phyloP scores from a whole-genome alignment of 306 rosid genomes.

The Aeschynomene evenia region DNA sequence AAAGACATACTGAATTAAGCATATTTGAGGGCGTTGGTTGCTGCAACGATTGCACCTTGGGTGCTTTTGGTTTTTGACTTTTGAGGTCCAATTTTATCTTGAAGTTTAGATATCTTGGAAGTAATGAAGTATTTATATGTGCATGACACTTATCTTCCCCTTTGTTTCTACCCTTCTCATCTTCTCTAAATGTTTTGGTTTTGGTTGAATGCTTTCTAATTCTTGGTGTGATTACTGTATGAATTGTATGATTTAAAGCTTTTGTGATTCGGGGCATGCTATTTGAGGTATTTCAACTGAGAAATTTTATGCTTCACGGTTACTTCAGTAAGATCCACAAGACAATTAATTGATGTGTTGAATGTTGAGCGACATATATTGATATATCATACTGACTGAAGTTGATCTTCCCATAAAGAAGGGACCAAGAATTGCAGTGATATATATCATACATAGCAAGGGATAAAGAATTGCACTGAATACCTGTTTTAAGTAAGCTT shows the following conservation, averaged over 20 bases:
- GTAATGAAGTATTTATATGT: neutral
- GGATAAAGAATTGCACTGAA: too few relatives aligned
- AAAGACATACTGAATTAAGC: neutral
- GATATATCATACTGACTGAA: slow-evolving; percentile 89
- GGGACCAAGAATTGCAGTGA: slow-evolving; percentile 68
- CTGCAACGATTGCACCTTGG: neutral
- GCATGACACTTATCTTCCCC: neutral
- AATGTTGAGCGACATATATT: slow-evolving; percentile 89
- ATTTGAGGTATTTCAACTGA: slow-evolving; percentile 9
- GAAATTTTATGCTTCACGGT: slow-evolving; percentile 49
- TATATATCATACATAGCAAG: too few relatives aligned
- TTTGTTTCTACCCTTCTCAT: neutral
- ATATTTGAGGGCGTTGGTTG: neutral
- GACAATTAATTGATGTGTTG: slow-evolving; percentile 93
- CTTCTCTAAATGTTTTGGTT: neutral
- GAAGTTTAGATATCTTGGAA: neutral
- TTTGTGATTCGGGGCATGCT: slow-evolving; percentile 5
- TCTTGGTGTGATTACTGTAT: neutral
- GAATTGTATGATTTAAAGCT: slow-evolving; percentile 10
- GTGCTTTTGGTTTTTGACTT: neutral
- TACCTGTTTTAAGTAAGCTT: slow-evolving; percentile 87
- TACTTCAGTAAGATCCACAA: slow-evolving; percentile 70
- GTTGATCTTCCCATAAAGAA: slow-evolving; percentile 83
- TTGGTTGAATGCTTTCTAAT: slow-evolving; percentile 19
- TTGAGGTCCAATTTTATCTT: neutral